A percentile compares a stretch with the other conserved stretches of the same genome.
Evolutionary conservation across 1,139 yeast genomes (phyloP).

Genomic region (Tardiomyces blankii): DNA sequence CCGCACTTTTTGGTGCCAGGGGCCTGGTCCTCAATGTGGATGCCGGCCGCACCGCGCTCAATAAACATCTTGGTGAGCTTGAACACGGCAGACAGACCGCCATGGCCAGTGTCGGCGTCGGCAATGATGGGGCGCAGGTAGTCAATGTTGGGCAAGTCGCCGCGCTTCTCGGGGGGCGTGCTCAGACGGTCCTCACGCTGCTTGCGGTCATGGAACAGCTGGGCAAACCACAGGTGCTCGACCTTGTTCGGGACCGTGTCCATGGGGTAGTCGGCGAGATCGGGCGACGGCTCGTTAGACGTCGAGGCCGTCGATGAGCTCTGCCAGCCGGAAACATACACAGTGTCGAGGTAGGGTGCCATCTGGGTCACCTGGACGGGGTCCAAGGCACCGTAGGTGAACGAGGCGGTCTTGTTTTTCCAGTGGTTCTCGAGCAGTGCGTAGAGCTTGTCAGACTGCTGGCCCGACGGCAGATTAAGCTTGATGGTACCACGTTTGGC

Average conservation of each 20-base stretch:
- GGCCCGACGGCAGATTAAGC: conserved; percentile 62
- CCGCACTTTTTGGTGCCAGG: conserved; percentile 99
- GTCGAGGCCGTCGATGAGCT: conserved; percentile 96
- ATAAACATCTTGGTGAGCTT: conserved; percentile 93
- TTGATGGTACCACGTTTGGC: conserved; percentile 71
- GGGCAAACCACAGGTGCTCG: conserved; percentile 94
- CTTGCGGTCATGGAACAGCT: conserved; percentile 93
- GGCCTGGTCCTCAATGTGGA: conserved; percentile 97
- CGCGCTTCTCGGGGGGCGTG: conserved; percentile 50
- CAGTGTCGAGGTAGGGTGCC: conserved; percentile 89
- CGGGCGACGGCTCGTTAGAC: conserved; percentile 96
- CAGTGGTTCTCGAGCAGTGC: conserved; percentile 61
- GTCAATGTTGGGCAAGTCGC: conserved; percentile 50
- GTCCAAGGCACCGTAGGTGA: conserved; percentile 94
- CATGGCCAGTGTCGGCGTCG: conserved; percentile 98
- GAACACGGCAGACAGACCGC: conserved; percentile 93
- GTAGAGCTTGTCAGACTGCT: conserved; percentile 76
- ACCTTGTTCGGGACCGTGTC: conserved; percentile 99
- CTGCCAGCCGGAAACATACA: conserved; percentile 98
- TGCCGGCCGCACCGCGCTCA: conserved; percentile 98
- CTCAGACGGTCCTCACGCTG: conserved; percentile 78
- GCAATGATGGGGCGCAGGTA: conserved; percentile 92
- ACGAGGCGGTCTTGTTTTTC: conserved; percentile 61
- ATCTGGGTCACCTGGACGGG: conserved; percentile 94
- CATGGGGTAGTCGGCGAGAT: conserved; percentile 96